Base-by-base conservation (phyloP, 108 stramenopile species). In the Cyclotella kingstonii region DNA sequence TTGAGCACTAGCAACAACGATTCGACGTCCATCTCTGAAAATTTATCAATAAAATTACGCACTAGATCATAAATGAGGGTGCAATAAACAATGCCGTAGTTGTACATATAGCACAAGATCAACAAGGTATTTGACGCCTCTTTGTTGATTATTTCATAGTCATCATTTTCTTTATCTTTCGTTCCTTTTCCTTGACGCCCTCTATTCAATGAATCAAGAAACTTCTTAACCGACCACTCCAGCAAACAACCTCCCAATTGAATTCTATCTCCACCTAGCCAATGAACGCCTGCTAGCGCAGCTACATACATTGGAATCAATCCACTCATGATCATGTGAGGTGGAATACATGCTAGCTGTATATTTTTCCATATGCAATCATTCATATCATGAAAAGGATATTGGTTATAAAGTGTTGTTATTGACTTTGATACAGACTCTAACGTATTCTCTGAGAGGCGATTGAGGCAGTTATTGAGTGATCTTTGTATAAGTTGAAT, bases 101-200 rank as follows among this genome's bases (percentile, higher is more conserved):
- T 94, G 85, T 95, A 96, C 7, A 98, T 73, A 63, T 96, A 98
- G 51, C 90, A 94, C 12, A 98, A 65, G 31, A 95, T 59, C 53
- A 98, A 76, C 21, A 92, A 74, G 23, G 88, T 56, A 63, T 97
- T 97, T 22, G 81, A 71, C 4, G 84, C 75, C 29, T 80, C 70
- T 57, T 91, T 94, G 73, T 76, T 80, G 48, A 66, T 36, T 43
- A n/a, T 75, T 45, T 44, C 54, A 48, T 33, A 59, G 11, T 54
- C 55, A 40, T 63, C 59, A 18, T 73, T 60, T 9, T 62, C 43
- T 21, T 23, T 60, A n/a, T 28, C 48, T 25, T 49, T 2, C 17
- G 50, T 34, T 10, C 49, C 34, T 14, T 57, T 26, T 34, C 48
- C 26, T 19, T 41, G 21, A 10, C 70, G 41, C 15, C 57, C 60